These are phyloP conservation scores for Thozetella sp. DNA, from an alignment of 495 filamentous ascomycete genomes.

Conservation along the genomic window DNA sequence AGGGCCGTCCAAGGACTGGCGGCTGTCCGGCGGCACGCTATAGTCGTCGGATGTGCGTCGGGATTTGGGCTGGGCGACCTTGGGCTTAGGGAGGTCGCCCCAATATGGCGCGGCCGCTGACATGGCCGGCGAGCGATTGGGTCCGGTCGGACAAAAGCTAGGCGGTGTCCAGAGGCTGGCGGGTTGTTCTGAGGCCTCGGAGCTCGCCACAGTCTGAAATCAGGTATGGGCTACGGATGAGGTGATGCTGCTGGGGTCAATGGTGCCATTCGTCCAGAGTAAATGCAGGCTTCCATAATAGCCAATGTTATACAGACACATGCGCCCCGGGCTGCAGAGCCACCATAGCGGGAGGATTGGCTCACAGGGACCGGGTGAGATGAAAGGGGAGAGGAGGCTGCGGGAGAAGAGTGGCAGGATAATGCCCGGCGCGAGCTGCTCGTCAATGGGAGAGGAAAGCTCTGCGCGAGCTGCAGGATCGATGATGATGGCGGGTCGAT, in stretches of 20 bases:
- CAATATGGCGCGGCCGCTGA: conserved; percentile 36
- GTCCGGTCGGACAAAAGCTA: conserved; percentile 10
- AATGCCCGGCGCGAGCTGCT: too few relatives aligned
- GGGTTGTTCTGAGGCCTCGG: conserved; percentile 1
- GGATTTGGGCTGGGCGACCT: conserved; percentile 29
- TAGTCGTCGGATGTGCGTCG: conserved; percentile 43
- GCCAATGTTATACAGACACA: conserved; percentile 50
- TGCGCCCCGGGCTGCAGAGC: conserved; percentile 32
- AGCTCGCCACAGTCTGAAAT: conserved; percentile 3
- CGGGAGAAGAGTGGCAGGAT: too few relatives aligned
- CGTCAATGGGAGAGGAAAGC: too few relatives aligned
- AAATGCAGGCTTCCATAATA: conserved; percentile 33
- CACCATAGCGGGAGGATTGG: background rate
- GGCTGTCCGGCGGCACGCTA: conserved; percentile 28
- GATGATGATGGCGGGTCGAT: background rate
- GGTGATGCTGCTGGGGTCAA: background rate
- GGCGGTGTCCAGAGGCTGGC: conserved; percentile 2
- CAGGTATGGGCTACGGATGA: background rate
- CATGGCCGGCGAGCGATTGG: conserved; percentile 25
- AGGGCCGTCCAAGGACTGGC: conserved; percentile 42
- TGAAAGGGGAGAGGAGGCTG: too few relatives aligned
- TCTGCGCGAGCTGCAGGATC: background rate
- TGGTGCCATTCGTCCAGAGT: conserved; percentile 21
- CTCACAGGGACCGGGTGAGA: background rate
- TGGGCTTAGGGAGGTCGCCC: conserved; percentile 40